A percentile compares a stretch with the other conserved stretches of the same genome.
Evolutionary conservation across 176 grass and related monocot genomes (phyloP).

Genomic region (Eragrostis curvula): DNA sequence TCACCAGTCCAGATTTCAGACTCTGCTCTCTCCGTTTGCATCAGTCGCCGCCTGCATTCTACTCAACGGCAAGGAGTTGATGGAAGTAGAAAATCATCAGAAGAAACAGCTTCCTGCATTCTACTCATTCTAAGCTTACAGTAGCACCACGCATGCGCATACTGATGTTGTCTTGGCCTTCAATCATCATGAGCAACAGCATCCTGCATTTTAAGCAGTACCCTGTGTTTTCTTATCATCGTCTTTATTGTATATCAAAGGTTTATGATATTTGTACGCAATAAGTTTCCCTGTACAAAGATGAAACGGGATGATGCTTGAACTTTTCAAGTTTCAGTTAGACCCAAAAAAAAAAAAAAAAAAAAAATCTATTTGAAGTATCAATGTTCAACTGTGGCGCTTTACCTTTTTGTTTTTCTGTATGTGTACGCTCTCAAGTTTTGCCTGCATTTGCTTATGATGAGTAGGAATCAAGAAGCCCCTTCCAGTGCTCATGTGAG

Average conservation of each 20-base stretch:
- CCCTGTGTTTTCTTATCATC: too few relatives aligned
- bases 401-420: neutral
- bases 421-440: neutral
- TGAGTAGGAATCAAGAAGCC: constrained; percentile 24
- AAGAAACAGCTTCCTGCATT: neutral
- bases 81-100: neutral
- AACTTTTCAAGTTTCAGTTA: too few relatives aligned
- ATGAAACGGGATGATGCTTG: too few relatives aligned
- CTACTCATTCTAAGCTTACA: constrained; percentile 1
- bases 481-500: constrained; percentile 27
- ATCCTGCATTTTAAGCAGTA: neutral
- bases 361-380: too few relatives aligned
- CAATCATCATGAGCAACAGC: neutral
- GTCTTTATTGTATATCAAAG: too few relatives aligned
- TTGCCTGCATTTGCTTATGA: constrained; percentile 18
- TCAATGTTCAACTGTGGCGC: neutral
- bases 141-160: constrained; percentile 18
- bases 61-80: neutral
- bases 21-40: neutral
- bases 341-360: too few relatives aligned
- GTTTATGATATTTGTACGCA: too few relatives aligned
- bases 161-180: constrained; percentile 14
- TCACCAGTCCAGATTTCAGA: neutral
- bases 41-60: neutral
- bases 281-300: too few relatives aligned